A percentile compares a stretch with the other conserved stretches of the same genome.
Conservation (phyloP, 306 rosid genomes). For the Spatholobus suberectus region DNA sequence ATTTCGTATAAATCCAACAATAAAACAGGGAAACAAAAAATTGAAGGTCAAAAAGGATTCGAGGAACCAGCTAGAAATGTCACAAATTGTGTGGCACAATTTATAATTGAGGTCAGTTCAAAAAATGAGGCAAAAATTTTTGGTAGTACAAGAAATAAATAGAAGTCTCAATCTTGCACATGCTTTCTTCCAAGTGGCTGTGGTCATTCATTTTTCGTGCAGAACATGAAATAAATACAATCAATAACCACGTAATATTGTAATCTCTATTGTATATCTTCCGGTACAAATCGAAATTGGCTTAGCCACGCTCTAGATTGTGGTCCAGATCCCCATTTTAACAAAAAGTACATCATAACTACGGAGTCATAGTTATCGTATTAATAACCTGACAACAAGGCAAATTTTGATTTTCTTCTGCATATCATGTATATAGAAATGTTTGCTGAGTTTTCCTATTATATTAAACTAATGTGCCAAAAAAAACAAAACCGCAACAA, state of each 20-base stretch:
- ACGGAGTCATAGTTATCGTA: background rate
- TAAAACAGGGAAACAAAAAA: background rate
- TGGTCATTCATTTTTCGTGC: constrained; percentile 14
- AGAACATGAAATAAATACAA: constrained; percentile 15
- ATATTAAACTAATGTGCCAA: background rate
- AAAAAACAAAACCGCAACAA: background rate
- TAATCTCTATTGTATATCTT: background rate
- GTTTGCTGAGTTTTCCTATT: background rate
- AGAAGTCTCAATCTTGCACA: background rate
- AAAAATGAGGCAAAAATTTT: background rate
- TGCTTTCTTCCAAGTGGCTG: constrained; percentile 14
- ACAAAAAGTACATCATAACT: constrained; percentile 4
- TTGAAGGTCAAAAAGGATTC: background rate
- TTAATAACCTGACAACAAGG: background rate
- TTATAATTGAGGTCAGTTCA: background rate
- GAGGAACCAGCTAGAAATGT: background rate
- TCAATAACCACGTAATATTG: background rate
- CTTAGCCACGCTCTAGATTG: background rate
- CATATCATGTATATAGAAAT: background rate
- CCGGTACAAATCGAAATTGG: background rate
- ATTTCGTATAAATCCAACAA: background rate
- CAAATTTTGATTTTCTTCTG: constrained; percentile 20
- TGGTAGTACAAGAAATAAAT: constrained; percentile 11
- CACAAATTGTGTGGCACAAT: background rate
- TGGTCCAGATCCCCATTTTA: constrained; percentile 43